A percentile compares a stretch with the other conserved stretches of the same genome.
These are phyloP conservation scores for Pseudotulostoma volvatum DNA, from an alignment of 495 filamentous ascomycete genomes.

Conservation along the genomic window DNA sequence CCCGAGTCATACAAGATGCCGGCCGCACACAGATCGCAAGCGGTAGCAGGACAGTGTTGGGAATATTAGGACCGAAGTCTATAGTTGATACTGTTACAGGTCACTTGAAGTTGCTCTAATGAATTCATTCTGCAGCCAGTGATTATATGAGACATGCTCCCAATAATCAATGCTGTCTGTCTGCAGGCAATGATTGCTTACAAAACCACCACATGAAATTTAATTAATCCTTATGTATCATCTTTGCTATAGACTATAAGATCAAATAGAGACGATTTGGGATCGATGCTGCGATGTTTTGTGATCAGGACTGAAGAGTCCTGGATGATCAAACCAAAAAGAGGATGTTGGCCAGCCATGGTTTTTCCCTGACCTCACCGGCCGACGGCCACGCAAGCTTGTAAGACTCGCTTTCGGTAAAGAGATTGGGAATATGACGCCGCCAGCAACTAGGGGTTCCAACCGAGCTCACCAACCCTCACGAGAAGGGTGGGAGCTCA, in stretches of 20 bases:
- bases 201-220: too few relatives aligned
- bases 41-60: constrained; percentile 79
- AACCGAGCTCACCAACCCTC: constrained; percentile 47
- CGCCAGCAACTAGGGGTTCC: constrained; percentile 39
- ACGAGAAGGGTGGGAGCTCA: constrained; percentile 54
- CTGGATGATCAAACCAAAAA: constrained; percentile 1
- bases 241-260: too few relatives aligned
- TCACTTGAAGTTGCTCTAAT: constrained; percentile 66
- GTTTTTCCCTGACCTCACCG: constrained; percentile 71
- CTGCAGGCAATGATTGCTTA: too few relatives aligned
- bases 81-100: constrained; percentile 78
- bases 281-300: too few relatives aligned
- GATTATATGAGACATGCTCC: too few relatives aligned
- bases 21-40: constrained; percentile 92
- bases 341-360: constrained; percentile 59
- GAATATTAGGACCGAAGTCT: constrained; percentile 76
- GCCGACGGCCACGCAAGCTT: constrained; percentile 44
- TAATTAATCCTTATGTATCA: too few relatives aligned
- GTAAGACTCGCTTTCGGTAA: constrained; percentile 35
- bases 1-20: constrained; percentile 84
- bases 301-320: too few relatives aligned
- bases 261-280: too few relatives aligned
- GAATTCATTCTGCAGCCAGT: constrained; percentile 1
- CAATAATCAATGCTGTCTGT: too few relatives aligned
- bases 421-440: constrained; percentile 78